Evolutionary conservation across 2,329 filamentous ascomycete genomes (phyloP).

Genomic region (Massarina eburnea): DNA sequence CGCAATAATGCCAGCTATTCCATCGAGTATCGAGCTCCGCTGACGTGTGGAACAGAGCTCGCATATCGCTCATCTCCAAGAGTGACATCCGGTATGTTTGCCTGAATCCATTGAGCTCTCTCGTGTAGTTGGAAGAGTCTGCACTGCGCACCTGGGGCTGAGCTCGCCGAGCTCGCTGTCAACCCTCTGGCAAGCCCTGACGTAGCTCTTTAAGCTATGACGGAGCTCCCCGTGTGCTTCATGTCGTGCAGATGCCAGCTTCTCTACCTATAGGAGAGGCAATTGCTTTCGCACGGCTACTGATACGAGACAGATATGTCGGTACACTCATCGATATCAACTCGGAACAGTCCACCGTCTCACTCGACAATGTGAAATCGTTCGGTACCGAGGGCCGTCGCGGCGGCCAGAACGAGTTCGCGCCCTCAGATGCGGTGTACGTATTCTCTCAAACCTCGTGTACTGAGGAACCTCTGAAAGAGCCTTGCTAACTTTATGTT

Average conservation of each 20-base stretch:
- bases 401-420: slow-evolving; percentile 77
- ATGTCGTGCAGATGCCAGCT: too few species aligned
- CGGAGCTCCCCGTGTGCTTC: too few species aligned
- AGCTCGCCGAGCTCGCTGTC: too few species aligned
- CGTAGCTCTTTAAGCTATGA: too few species aligned
- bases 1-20: too few species aligned
- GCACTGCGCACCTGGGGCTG: too few species aligned
- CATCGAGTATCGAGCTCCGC: slow-evolving; percentile 33
- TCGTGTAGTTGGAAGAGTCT: neutral
- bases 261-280: too few species aligned
- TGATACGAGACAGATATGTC: slow-evolving; percentile 69
- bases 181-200: too few species aligned
- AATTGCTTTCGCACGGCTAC: neutral
- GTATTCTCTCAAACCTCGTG: too few species aligned
- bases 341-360: slow-evolving; percentile 93
- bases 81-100: slow-evolving; percentile 94
- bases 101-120: slow-evolving; percentile 22
- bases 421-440: slow-evolving; percentile 74
- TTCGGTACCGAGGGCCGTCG: slow-evolving; percentile 92
- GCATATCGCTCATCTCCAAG: slow-evolving; percentile 95
- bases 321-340: slow-evolving; percentile 97
- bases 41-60: slow-evolving; percentile 63
- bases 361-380: slow-evolving; percentile 92
- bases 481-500: too few species aligned
- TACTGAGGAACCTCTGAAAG: too few species aligned